Conservation (phyloP, 208 protist genomes). For the Balamuthia mandrillaris region DNA sequence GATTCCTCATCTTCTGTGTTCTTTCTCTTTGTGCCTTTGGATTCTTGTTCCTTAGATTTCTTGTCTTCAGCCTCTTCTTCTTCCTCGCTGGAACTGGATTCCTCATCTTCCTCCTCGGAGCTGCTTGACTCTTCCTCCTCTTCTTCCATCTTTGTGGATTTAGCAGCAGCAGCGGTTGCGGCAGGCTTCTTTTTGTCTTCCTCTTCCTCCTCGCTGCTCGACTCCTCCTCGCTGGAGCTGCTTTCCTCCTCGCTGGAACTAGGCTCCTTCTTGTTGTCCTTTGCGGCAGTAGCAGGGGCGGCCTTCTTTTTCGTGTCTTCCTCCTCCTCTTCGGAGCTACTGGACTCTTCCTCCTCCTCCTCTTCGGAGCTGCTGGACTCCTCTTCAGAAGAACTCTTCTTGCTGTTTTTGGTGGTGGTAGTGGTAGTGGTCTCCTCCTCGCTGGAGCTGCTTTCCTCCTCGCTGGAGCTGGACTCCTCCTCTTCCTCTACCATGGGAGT, state of each 20-base stretch:
- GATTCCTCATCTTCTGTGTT: slow-evolving; percentile 1
- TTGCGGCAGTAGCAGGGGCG: too few species aligned
- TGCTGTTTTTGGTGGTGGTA: background rate
- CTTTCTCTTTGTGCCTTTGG: background rate
- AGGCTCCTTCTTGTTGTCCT: too few species aligned
- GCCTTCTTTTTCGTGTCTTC: background rate
- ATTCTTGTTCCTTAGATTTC: background rate
- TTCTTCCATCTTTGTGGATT: background rate
- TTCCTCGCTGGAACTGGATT: background rate
- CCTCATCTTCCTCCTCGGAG: background rate
- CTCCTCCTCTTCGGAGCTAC: background rate
- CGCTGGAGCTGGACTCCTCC: background rate
- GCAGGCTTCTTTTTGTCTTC: too few species aligned
- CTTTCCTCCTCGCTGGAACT: too few species aligned
- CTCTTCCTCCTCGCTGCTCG: background rate
- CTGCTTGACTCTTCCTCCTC: background rate
- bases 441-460: background rate
- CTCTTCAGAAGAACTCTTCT: background rate
- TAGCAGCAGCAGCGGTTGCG: too few species aligned
- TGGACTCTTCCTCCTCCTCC: too few species aligned
- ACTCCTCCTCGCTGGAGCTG: too few species aligned
- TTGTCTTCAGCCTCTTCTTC: background rate
- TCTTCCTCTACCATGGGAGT: background rate
- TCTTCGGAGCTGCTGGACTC: background rate
- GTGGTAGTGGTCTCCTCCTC: background rate